Base-by-base conservation (phyloP, 1,139 yeast genomes). In the Pneumocystis wakefieldiae region DNA sequence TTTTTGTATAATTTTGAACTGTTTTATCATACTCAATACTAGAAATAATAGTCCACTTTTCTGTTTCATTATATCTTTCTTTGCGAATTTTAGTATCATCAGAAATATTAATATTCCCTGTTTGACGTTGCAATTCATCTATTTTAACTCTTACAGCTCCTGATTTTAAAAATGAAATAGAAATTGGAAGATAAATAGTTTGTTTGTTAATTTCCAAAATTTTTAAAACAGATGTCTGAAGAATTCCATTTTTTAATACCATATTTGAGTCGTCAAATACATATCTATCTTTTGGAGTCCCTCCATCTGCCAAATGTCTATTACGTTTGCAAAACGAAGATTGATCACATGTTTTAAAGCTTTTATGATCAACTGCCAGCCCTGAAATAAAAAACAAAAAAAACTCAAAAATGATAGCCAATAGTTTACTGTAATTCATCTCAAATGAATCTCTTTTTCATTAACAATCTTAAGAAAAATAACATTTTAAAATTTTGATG, bases 311-410 rank as follows among this genome's bases (percentile, higher is more conserved):
- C 72, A 81, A 90, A 66, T 82, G 83, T 63, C 94, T 76, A 70
- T 92, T 89, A 71, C 98, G 79, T 62, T 80, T 76, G 72, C 98
- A 92, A 72, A 92, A 91, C 8, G 97, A 95, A 28, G 91, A 81
- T 69, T 87, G 85, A 12, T 78, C 83, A 75, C 98, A 92, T 17
- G 80, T 82, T 73, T 88, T 87, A 77, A 91, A 87, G 65, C 90
- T 74, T 69, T 84, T 83, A 14, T 81, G 81, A 72, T 88, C 86
- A 35, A 84, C 92, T 0, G 84, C 84, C 17, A 62, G 57, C 8
- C 66, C 69, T 36, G 69, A 67, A 48, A 24, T 10, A 19, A 48
- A 48, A 48, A 48, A 48, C 29, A 48, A 48, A 14, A 7, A 48
- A 48, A 24, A 48, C 10, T 6, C 3, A 24, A 48, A 12, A 48